Conservation (phyloP, 2,329 filamentous ascomycete genomes). For the Penicillium sp. region DNA sequence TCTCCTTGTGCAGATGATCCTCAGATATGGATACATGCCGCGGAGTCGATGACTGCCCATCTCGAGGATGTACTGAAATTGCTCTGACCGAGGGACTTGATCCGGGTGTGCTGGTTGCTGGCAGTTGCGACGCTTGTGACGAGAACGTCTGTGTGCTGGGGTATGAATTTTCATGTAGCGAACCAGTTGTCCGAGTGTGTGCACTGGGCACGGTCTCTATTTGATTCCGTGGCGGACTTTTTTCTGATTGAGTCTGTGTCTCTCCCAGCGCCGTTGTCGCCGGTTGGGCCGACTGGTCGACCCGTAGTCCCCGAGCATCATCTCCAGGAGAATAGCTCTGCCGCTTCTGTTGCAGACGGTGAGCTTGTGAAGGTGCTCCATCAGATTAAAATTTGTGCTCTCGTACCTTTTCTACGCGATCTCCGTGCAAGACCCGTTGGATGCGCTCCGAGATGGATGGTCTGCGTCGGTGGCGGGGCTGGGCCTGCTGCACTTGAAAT, state of each 20-base stretch:
- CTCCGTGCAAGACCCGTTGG: conserved; percentile 15
- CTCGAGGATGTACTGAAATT: not conserved
- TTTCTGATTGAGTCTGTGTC: not conserved
- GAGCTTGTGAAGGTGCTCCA: not conserved
- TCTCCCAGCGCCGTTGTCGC: not conserved
- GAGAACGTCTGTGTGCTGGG: conserved; percentile 15
- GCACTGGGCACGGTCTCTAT: conserved; percentile 2
- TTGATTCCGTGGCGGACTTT: not conserved
- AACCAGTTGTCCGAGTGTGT: conserved; percentile 1
- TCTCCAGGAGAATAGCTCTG: not conserved
- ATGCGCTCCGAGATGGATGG: conserved; percentile 20
- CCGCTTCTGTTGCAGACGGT: conserved; percentile 8
- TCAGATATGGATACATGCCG: conserved; percentile 5
- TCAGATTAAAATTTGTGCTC: not conserved
- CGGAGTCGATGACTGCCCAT: conserved; percentile 5
- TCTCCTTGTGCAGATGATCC: not conserved
- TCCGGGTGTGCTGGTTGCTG: conserved; percentile 12
- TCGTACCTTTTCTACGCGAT: conserved; percentile 15
- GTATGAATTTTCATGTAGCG: conserved; percentile 8
- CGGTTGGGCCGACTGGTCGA: not conserved
- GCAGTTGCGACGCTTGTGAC: conserved; percentile 11
- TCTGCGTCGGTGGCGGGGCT: conserved; percentile 15
- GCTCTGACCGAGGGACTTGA: conserved; percentile 15
- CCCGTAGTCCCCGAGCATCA: not conserved
- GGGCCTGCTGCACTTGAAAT: conserved; percentile 5